These are phyloP conservation scores for Psidium guajava DNA, from an alignment of 345 rosid species.

Conservation along the genomic window DNA sequence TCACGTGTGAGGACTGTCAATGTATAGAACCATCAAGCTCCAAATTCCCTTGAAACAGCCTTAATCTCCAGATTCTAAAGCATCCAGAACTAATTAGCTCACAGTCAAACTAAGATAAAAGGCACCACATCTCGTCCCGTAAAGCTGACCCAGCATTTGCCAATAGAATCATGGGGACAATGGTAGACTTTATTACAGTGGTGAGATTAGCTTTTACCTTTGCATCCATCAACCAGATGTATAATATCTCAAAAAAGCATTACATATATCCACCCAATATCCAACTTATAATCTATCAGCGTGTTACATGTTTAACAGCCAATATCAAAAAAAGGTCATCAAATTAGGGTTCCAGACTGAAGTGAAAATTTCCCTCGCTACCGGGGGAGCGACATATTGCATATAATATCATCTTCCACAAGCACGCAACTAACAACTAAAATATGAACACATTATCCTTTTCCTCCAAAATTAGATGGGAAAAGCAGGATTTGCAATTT, in stretches of 20 bases:
- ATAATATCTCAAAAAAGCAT: not conserved
- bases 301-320: not conserved
- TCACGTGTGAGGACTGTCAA: not conserved
- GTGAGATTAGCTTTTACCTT: not conserved
- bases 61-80: not conserved
- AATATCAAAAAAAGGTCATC: too few relatives aligned
- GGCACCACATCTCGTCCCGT: not conserved
- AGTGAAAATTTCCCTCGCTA: not conserved
- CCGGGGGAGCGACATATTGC: not conserved
- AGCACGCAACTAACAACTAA: not conserved
- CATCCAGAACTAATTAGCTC: not conserved
- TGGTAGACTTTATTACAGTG: not conserved
- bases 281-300: not conserved
- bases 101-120: not conserved
- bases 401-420: not conserved
- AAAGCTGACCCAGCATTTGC: not conserved
- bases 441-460: not conserved
- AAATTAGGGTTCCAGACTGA: not conserved
- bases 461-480: too few relatives aligned
- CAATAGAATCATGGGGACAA: not conserved
- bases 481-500: too few relatives aligned
- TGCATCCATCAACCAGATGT: not conserved
- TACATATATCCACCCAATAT: not conserved
- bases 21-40: not conserved
- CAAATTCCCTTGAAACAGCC: not conserved